A percentile compares a stretch with the other conserved stretches of the same genome.
Evolutionary conservation across 345 rosid genomes (phyloP).

Genomic region (Brassica juncea): DNA sequence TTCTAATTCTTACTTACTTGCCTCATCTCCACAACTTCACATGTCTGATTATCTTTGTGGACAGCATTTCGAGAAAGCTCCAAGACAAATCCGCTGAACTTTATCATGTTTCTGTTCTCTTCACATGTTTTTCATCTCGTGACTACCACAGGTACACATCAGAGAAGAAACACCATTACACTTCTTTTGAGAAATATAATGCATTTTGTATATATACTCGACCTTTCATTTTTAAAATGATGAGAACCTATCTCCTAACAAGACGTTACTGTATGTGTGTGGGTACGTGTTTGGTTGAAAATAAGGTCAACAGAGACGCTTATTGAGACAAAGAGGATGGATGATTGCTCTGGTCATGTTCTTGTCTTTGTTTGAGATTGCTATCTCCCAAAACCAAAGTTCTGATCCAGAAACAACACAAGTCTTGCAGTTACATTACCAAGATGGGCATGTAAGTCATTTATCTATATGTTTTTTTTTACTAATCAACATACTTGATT

Average conservation of each 20-base stretch:
- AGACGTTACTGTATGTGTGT: constrained; percentile 10
- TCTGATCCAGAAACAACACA: constrained; percentile 26
- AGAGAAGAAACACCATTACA: constrained; percentile 7
- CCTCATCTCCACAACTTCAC: constrained; percentile 26
- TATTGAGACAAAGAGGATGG: constrained; percentile 26
- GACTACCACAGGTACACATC: constrained; percentile 32
- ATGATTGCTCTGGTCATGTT: constrained; percentile 26
- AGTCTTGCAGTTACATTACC: constrained; percentile 32
- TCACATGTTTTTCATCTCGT: constrained; percentile 34
- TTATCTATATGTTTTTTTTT: background rate
- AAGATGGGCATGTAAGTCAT: constrained; percentile 33
- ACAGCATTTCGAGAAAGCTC: constrained; percentile 23
- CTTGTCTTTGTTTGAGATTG: constrained; percentile 20
- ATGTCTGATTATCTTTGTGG: constrained; percentile 34
- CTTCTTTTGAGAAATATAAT: background rate
- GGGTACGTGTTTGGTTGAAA: constrained; percentile 17
- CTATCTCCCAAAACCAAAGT: constrained; percentile 26
- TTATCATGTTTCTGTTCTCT: constrained; percentile 35
- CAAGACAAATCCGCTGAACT: constrained; percentile 22
- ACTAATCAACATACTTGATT: background rate
- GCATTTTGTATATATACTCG: background rate
- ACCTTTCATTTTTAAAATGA: background rate
- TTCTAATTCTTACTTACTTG: constrained; percentile 20
- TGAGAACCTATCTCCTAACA: constrained; percentile 15
- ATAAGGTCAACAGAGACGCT: constrained; percentile 17